Evolutionary conservation across 805 yeast genomes (phyloP), one percentile per base, ranked within the genome.

Genomic region (Wickerhamomyces queroliae): DNA sequence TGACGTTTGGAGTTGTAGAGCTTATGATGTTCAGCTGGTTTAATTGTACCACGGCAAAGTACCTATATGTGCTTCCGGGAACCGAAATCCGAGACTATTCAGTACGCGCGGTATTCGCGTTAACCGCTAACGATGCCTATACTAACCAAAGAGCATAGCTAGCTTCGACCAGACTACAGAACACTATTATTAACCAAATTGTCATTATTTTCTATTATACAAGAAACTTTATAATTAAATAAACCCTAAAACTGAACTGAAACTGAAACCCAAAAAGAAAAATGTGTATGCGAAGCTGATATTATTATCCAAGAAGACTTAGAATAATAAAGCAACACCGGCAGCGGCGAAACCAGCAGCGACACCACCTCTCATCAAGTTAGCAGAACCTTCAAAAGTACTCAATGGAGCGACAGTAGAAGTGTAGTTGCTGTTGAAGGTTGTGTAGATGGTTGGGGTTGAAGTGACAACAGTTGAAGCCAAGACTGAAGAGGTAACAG

Each of bases 401-500:
- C 43, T 31, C 31, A 59, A 50, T 23, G 62, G 58, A 40, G 56
- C 49, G 29, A 49, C 52, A 26, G 75, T 70, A 25, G 74, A 66
- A 48, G 72, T 67, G 28, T 44, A 33, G 11, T 55, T 46, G 20
- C 62, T 48, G 21, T 29, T 29, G 59, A 52, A 7, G 56, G 56
- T 54, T 10, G 52, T 43, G 44, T 44, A 46, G 39, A 59, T 59
- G 10, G 70, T 64, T 36, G 68, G 64, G 15, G 70, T 64, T 20
- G 63, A 55, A 37, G 61, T 59, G 23, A 48, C 57, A 21, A 53
- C 56, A 34, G 73, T 70, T 40, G 72, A 67, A 45, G 71, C 68
- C 43, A 68, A 70, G 39, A 69, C 64, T 27, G 77, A 66, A n/a
- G 57, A 60, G 41, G 72, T 64, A 36, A 62, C 69, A 39, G 68